Evolutionary conservation across 148 eudicot species (phyloP), one percentile per base, ranked within the genome.

Genomic region (Silene conica): DNA sequence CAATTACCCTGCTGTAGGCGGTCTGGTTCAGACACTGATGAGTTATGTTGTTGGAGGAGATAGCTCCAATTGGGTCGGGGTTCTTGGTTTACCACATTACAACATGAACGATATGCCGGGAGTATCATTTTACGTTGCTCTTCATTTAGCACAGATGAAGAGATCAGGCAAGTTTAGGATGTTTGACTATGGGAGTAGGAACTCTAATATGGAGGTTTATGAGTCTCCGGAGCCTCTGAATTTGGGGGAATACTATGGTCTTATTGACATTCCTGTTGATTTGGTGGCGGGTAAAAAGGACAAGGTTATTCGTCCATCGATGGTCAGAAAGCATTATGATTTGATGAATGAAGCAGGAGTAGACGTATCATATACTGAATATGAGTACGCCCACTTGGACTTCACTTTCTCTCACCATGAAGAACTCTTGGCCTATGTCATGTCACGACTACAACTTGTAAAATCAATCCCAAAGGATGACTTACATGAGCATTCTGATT

Each of bases 71-170:
- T 95, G 99, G 99, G 82, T 95, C 8, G 99, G 99, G 25, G 99
- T 92, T 19, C 20, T 95, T 1, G 99, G 96, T 12, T 74, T 89
- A 64, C 96, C 99, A 0, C 99, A 95, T 76, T 95, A 92, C 74
- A 95, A 95, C 62, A 95, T 95, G 97, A 90, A 95, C 50, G 97
- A 94, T 80, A 94, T 94, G 98, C 98, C 98, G 1, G 98, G 97
- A 41, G 90, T 92, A 59, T 89, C 98, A 20, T 88, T 92, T 38
- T 79, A 76, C 0, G 97, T 95, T 79, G 97, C 93, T 23, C 93
- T 89, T 67, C 98, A 95, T 78, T 74, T 95, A 80, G 96, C 93
- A 0, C 98, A 95, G 85, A 89, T 95, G 82, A 89, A 88, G 82
- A 87, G 84, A 12, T 71, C 85, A 6, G 84, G 85, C 21, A 92